phyloP scores from a whole-genome alignment of 257 asterid species.

The Datura wrightii region DNA sequence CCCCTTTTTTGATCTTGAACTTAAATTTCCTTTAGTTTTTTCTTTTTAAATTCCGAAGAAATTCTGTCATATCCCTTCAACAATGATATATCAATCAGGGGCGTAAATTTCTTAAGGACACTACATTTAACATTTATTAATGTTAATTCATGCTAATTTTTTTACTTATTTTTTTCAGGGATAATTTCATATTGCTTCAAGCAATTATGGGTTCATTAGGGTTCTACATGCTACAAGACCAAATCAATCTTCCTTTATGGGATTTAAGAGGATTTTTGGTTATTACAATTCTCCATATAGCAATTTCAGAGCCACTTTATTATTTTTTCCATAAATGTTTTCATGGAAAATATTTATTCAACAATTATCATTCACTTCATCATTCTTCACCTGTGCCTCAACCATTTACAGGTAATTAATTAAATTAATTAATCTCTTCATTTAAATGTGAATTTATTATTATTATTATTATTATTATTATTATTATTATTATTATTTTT shows the following conservation, averaged over 20 bases:
- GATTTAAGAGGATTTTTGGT: conserved; percentile 59
- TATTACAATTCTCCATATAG: conserved; percentile 58
- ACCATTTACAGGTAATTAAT: conserved; percentile 66
- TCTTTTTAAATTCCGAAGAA: background rate
- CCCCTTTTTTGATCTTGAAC: background rate
- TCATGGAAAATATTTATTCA: conserved; percentile 67
- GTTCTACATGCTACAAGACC: conserved; percentile 48
- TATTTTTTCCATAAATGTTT: conserved; percentile 70
- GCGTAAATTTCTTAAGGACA: background rate
- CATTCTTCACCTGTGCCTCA: conserved; percentile 88
- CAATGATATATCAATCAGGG: background rate
- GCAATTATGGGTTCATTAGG: conserved; percentile 59
- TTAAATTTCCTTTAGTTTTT: background rate
- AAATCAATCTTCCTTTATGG: conserved; percentile 55
- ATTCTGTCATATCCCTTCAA: background rate
- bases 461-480: too few relatives aligned
- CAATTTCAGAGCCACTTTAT: conserved; percentile 80
- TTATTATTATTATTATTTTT: too few relatives aligned
- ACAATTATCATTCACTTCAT: conserved; percentile 73
- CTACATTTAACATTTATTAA: too few relatives aligned
- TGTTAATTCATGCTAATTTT: background rate
- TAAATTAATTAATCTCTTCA: background rate
- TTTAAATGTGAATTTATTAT: background rate
- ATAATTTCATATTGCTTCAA: conserved; percentile 78
- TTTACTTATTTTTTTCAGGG: conserved; percentile 57